A percentile compares a stretch with the other conserved stretches of the same genome.
Conservation (phyloP, 805 yeast genomes). For the Candida arabinofermentans region DNA sequence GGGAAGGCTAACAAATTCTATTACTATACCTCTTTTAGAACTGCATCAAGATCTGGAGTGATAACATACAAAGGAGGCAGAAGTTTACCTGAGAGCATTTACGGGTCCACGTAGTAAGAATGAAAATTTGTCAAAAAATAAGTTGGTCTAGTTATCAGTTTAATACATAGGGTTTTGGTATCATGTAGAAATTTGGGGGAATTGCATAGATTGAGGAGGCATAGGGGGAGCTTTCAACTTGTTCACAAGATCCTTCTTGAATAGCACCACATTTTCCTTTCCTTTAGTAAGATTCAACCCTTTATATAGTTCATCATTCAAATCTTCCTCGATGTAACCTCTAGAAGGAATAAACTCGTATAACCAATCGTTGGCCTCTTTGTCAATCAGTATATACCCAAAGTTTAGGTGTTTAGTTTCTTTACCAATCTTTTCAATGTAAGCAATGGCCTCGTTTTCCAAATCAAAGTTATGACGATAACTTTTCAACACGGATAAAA, state of each 20-base stretch:
- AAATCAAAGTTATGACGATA: slow-evolving; percentile 56
- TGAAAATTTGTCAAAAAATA: no score
- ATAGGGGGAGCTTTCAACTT: background rate
- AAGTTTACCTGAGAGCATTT: no score
- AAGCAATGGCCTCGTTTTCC: slow-evolving; percentile 55
- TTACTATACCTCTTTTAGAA: no score
- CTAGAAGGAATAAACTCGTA: slow-evolving; percentile 4
- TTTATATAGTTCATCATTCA: slow-evolving; percentile 16
- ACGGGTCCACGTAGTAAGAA: no score
- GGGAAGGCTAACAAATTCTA: no score
- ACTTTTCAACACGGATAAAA: slow-evolving; percentile 47
- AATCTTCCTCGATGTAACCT: slow-evolving; percentile 21
- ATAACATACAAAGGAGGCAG: no score
- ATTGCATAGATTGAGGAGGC: background rate
- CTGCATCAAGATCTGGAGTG: no score
- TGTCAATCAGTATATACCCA: slow-evolving; percentile 26
- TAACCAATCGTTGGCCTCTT: slow-evolving; percentile 8
- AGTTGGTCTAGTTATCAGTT: no score
- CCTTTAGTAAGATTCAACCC: slow-evolving; percentile 15
- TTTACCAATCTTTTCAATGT: slow-evolving; percentile 53
- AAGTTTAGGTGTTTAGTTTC: slow-evolving; percentile 46
- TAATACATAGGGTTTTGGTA: no score
- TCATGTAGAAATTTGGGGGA: background rate
- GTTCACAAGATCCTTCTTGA: slow-evolving; percentile 1
- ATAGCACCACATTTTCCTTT: slow-evolving; percentile 2